Evolutionary conservation across 345 rosid species (phyloP).

Genomic region (Corymbia maculata): DNA sequence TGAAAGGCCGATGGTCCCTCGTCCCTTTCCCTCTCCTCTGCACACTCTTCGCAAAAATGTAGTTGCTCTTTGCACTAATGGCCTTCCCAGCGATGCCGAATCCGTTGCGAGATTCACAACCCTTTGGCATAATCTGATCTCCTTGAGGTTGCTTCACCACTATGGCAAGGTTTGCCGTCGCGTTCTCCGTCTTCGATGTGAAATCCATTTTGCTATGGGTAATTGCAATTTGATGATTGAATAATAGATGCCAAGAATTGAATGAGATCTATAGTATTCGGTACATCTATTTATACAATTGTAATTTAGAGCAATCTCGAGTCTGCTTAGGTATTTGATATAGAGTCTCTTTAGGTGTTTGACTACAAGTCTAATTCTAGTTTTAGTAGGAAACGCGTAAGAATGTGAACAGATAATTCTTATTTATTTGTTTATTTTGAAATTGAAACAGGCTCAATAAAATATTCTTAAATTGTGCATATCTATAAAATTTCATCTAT

Average conservation of each 20-base stretch:
- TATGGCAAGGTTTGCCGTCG: background rate
- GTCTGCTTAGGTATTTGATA: rapidly evolving
- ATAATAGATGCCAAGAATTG: background rate
- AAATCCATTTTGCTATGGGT: background rate
- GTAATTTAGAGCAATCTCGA: rapidly evolving
- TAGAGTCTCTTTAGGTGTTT: rapidly evolving
- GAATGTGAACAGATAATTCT: background rate
- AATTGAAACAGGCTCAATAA: background rate
- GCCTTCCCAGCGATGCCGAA: background rate
- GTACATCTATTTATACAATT: background rate
- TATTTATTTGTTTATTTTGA: background rate
- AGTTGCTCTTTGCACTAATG: background rate
- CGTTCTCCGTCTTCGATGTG: rapidly evolving
- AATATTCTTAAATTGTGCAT: background rate
- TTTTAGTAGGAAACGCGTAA: background rate
- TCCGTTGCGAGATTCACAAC: no score
- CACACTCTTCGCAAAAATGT: background rate
- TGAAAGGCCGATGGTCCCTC: background rate
- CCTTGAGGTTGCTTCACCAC: background rate
- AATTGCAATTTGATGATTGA: background rate
- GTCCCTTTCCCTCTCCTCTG: background rate
- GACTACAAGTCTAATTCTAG: rapidly evolving
- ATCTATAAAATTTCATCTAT: background rate
- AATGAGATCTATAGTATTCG: background rate
- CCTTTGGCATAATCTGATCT: background rate